Conservation (phyloP, 345 rosid genomes). For the Populus deltoides region DNA sequence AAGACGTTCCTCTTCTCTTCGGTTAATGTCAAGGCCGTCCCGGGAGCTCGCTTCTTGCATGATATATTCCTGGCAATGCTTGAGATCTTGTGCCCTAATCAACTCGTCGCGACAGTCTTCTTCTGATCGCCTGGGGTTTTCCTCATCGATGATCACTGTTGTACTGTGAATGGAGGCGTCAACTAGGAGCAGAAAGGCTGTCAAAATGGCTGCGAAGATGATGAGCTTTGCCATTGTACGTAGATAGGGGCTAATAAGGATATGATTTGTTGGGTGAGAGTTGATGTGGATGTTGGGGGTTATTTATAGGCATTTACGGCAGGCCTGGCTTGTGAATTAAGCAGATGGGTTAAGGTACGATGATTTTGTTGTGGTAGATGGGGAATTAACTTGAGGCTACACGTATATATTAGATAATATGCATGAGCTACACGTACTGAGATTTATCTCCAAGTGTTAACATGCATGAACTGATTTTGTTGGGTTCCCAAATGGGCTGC, state of each 20-base stretch:
- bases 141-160: slow-evolving; percentile 21
- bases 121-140: neutral
- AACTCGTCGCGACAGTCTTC: slow-evolving; percentile 18
- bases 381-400: too few relatives aligned
- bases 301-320: too few relatives aligned
- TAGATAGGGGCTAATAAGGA: slow-evolving; percentile 25
- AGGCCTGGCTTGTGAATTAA: too few relatives aligned
- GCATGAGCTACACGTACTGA: too few relatives aligned
- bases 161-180: slow-evolving; percentile 34
- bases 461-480: too few relatives aligned
- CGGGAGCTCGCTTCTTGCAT: neutral
- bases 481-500: too few relatives aligned
- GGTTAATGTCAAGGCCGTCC: neutral
- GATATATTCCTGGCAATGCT: slow-evolving; percentile 35
- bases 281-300: neutral
- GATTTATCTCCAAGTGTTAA: too few relatives aligned
- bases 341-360: too few relatives aligned
- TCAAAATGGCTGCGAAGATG: slow-evolving; percentile 18
- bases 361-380: too few relatives aligned
- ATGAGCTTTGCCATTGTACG: neutral
- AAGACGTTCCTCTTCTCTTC: neutral
- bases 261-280: neutral
- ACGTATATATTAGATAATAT: too few relatives aligned
- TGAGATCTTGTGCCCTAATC: slow-evolving; percentile 33
- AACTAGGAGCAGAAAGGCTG: slow-evolving; percentile 23